Conservation (phyloP, 2,329 filamentous ascomycete species). For the Trichoderma asperellum region DNA sequence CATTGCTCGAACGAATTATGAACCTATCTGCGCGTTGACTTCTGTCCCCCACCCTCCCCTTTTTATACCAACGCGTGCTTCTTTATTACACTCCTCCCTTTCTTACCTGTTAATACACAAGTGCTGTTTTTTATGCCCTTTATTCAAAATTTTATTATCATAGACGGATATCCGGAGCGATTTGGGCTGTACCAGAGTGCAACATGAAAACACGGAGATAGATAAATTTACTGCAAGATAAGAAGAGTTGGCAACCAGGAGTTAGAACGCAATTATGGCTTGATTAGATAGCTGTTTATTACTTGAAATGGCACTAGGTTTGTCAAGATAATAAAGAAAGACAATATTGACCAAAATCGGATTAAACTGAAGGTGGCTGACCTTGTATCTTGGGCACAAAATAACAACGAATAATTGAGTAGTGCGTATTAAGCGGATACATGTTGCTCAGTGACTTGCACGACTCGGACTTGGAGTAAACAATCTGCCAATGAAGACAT, state of each 20-base stretch:
- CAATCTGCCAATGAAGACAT: background rate
- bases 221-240: slow-evolving; percentile 13
- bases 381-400: background rate
- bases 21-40: background rate
- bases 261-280: background rate
- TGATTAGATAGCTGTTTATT: background rate
- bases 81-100: background rate
- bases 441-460: background rate
- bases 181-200: slow-evolving; percentile 1
- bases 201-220: slow-evolving; percentile 17
- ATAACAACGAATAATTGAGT: background rate
- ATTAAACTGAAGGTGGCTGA: background rate
- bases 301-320: background rate
- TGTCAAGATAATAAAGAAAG: background rate
- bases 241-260: background rate
- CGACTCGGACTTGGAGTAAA: background rate
- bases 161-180: background rate
- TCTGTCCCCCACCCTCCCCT: background rate
- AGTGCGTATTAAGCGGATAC: background rate
- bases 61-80: background rate
- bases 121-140: background rate
- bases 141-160: background rate
- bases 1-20: slow-evolving; percentile 22
- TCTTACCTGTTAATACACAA: background rate
- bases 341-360: background rate